Percentiles rank a stretch among this genome's conserved stretches.
These are phyloP conservation scores for Oryza meyeriana DNA, from an alignment of 176 grass and related monocot genomes.

Conservation along the genomic window DNA sequence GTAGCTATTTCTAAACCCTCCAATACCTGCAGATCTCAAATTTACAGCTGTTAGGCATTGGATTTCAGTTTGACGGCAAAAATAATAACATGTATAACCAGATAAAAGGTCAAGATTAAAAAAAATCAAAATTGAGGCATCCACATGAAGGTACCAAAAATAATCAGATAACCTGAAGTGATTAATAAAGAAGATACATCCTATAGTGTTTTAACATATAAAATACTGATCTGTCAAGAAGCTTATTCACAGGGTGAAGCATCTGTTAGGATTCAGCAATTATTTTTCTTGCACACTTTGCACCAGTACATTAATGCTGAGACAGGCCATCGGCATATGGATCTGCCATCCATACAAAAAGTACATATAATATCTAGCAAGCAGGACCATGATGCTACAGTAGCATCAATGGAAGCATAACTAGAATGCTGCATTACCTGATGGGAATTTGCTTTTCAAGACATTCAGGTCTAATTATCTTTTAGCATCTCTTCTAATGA, in stretches of 20 bases:
- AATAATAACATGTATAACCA: background rate
- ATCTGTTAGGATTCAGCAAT: background rate
- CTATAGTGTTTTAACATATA: background rate
- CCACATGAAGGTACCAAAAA: background rate
- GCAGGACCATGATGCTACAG: background rate
- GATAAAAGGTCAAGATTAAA: background rate
- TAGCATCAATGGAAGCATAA: background rate
- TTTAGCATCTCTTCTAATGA: background rate
- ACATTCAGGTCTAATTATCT: background rate
- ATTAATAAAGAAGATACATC: background rate
- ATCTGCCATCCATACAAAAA: background rate
- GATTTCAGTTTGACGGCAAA: background rate
- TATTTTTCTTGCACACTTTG: background rate
- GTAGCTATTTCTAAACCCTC: constrained; percentile 71
- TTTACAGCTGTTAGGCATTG: background rate
- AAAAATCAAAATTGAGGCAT: background rate
- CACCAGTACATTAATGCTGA: background rate
- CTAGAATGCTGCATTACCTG: background rate
- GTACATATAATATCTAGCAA: no score
- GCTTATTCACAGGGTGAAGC: background rate
- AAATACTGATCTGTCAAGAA: background rate
- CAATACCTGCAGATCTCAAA: constrained; percentile 61
- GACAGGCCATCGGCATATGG: background rate
- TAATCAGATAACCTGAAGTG: background rate
- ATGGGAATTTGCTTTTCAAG: background rate